Conservation (phyloP, 345 rosid genomes). For the Camelina neglecta region DNA sequence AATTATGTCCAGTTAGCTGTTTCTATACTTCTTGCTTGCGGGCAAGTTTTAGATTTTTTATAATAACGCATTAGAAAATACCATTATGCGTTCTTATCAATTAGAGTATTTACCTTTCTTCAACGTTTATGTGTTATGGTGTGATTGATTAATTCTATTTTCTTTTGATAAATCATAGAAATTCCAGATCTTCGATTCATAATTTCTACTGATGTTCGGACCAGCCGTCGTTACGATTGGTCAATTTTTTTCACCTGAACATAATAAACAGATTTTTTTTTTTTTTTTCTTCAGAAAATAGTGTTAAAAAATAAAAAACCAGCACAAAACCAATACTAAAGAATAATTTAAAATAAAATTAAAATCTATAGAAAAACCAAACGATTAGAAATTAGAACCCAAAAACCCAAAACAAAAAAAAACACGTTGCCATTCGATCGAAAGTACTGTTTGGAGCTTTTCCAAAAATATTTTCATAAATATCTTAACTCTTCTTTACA, state of each 20-base stretch:
- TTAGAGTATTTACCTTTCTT: not conserved
- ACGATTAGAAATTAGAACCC: slow-evolving; percentile 13
- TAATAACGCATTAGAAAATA: not conserved
- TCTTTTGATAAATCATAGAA: too few species aligned
- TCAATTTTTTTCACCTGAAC: not conserved
- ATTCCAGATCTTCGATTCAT: too few species aligned
- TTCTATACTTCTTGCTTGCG: too few species aligned
- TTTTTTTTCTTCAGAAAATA: too few species aligned
- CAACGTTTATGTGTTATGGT: too few species aligned
- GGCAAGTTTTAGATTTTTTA: not conserved
- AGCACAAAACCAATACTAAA: not conserved
- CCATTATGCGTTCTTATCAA: not conserved
- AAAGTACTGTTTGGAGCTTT: slow-evolving; percentile 1
- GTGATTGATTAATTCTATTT: too few species aligned
- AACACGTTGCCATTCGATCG: slow-evolving; percentile 17
- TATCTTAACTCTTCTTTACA: not conserved
- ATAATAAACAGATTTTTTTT: too few species aligned
- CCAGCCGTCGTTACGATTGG: not conserved
- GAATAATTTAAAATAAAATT: not conserved
- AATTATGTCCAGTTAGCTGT: too few species aligned
- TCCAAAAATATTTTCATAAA: not conserved
- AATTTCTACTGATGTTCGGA: too few species aligned
- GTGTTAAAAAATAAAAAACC: not conserved
- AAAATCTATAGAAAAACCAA: not conserved
- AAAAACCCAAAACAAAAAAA: not conserved